Evolutionary conservation across 345 rosid genomes (phyloP), one percentile per base, ranked within the genome.

Genomic region (Xanthoceras sorbifolium): DNA sequence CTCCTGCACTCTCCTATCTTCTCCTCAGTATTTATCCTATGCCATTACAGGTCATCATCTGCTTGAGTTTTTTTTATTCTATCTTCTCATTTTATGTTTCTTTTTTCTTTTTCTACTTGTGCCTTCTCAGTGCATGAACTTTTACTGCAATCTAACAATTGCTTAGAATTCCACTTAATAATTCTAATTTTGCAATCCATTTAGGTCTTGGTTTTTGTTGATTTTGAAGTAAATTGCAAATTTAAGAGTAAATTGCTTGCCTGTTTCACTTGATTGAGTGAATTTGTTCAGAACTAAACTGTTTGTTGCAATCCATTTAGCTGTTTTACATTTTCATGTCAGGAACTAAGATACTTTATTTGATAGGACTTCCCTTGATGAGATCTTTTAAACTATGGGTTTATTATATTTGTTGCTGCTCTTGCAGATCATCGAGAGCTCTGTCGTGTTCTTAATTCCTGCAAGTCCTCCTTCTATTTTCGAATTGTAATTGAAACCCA

Each of bases 401-500:
- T 76, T 20, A 54, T 28, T 28, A 23, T 46, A 5, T 67, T 20
- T 34, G 44, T 31, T 7, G 36, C 8, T 14, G 4, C 54, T 64
- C 50, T 23, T 77, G 9, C 82, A 84, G 97, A 87, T 79, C 78
- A 83, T 55, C 86, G 74, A 66, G n/a, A 73, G 9, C 81, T 88
- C 65, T 76, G 74, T 38, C 74, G 76, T 66, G 82, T 82, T 48
- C 80, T 94, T 38, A 89, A 85, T 75, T 82, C 89, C 55, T 87
- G 88, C 82, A 91, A 82, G 74, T 26, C 52, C 57, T 78, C 85
- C 3, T 72, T 72, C 48, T 85, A 87, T 83, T 65, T 82, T 20
- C 84, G 69, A 74, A 79, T 78, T 59, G 86, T 88, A 61, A 55
- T 71, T 64, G 83, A 84, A 84, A 81, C 85, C 63, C 97, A 91